These are phyloP conservation scores for Lactifluus piperatus DNA, from an alignment of 768 basidiomycete genomes.

Conservation along the genomic window DNA sequence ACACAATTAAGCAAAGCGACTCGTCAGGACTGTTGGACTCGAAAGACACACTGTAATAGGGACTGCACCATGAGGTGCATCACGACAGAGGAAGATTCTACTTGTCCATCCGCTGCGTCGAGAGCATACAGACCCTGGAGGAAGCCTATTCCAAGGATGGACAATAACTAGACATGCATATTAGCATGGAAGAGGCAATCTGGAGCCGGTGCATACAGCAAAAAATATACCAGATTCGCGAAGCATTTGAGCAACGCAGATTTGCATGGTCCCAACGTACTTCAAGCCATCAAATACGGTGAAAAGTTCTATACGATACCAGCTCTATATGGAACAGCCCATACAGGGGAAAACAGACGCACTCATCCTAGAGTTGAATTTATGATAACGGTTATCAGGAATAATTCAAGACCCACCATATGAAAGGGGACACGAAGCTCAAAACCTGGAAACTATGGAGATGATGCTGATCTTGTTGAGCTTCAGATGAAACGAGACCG, in stretches of 20 bases:
- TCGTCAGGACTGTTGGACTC: neutral
- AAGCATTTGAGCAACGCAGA: conserved; percentile 88
- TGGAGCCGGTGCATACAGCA: conserved; percentile 41
- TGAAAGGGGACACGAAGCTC: conserved; percentile 79
- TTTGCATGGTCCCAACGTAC: conserved; percentile 91
- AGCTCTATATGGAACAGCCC: neutral
- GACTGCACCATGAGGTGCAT: conserved; percentile 71
- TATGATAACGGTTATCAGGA: neutral
- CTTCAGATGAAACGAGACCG: conserved; percentile 36
- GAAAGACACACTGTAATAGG: conserved; percentile 54
- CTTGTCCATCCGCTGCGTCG: conserved; percentile 79
- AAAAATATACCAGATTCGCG: conserved; percentile 90
- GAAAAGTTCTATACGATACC: conserved; percentile 47
- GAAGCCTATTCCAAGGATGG: conserved; percentile 78
- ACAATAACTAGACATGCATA: conserved; percentile 48
- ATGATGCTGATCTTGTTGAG: conserved; percentile 33
- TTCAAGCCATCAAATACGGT: conserved; percentile 79
- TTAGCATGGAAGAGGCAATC: neutral
- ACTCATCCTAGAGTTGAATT: conserved; percentile 62
- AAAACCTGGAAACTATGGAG: conserved; percentile 80
- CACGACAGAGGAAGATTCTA: conserved; percentile 25
- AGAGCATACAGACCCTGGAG: conserved; percentile 81
- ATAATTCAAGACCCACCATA: conserved; percentile 50
- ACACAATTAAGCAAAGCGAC: neutral
- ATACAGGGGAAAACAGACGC: conserved; percentile 24